phyloP scores from a whole-genome alignment of 2,329 filamentous ascomycete species.

The Trichophyton schoenleinii region DNA sequence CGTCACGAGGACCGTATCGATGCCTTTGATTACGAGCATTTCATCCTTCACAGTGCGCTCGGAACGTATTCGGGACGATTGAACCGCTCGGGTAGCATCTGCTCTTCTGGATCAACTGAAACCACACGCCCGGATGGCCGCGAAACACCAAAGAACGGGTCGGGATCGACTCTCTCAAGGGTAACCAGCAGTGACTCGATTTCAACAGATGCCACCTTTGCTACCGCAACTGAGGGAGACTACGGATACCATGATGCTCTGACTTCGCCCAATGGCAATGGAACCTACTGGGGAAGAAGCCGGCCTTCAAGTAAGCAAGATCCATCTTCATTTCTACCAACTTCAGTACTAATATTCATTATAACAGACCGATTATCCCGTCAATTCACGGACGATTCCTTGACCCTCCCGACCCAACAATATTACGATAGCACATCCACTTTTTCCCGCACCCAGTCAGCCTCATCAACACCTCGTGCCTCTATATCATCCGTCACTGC shows the following conservation, averaged over 20 bases:
- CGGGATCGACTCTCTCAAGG: constrained; percentile 33
- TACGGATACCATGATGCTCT: constrained; percentile 23
- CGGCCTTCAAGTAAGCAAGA: background rate
- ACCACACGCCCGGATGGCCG: constrained; percentile 32
- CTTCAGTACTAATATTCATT: constrained; percentile 5
- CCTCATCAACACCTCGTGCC: constrained; percentile 3
- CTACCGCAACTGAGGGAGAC: constrained; percentile 47
- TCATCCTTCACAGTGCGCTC: constrained; percentile 87
- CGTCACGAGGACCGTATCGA: constrained; percentile 90
- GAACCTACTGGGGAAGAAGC: background rate
- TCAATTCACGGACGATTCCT: constrained; percentile 11
- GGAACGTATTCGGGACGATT: constrained; percentile 41
- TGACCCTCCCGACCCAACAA: background rate
- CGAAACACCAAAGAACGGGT: constrained; percentile 13
- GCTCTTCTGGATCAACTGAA: constrained; percentile 38
- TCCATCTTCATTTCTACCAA: background rate
- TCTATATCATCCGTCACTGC: background rate
- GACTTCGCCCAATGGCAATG: background rate
- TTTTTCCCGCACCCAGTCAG: background rate
- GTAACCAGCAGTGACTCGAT: constrained; percentile 47
- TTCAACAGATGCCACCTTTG: constrained; percentile 50
- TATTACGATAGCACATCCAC: background rate
- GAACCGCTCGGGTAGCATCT: constrained; percentile 21
- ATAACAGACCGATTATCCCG: constrained; percentile 13
- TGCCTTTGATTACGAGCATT: constrained; percentile 92